Conservation (phyloP, 495 filamentous ascomycete genomes). For the Aspergillus bertholletiae region DNA sequence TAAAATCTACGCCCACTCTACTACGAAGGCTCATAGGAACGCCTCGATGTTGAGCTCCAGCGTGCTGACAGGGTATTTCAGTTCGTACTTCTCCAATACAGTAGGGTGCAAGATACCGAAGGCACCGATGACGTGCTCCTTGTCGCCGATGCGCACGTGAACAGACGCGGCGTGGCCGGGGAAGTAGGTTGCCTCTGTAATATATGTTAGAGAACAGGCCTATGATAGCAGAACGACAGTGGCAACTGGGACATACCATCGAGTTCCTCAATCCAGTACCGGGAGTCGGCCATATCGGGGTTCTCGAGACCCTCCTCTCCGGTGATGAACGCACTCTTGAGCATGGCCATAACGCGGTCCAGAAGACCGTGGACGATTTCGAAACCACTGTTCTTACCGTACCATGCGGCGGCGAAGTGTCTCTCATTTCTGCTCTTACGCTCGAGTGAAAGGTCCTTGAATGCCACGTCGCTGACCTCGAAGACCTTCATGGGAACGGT, state of each 20-base stretch:
- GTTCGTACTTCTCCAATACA: slow-evolving; percentile 89
- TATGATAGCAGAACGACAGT: neutral
- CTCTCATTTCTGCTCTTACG: slow-evolving; percentile 86
- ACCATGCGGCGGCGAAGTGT: slow-evolving; percentile 92
- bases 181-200: slow-evolving; percentile 81
- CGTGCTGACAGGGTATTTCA: slow-evolving; percentile 92
- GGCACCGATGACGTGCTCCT: slow-evolving; percentile 69
- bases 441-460: slow-evolving; percentile 77
- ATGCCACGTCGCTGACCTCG: slow-evolving; percentile 85
- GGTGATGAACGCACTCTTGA: slow-evolving; percentile 75
- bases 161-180: slow-evolving; percentile 82
- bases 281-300: slow-evolving; percentile 49
- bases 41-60: slow-evolving; percentile 93
- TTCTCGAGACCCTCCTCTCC: slow-evolving; percentile 67
- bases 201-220: neutral
- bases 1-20: slow-evolving; percentile 9
- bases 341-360: slow-evolving; percentile 89
- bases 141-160: slow-evolving; percentile 65
- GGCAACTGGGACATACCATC: slow-evolving; percentile 52
- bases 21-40: slow-evolving; percentile 61
- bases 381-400: slow-evolving; percentile 93
- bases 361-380: slow-evolving; percentile 93
- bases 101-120: slow-evolving; percentile 93
- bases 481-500: slow-evolving; percentile 88
- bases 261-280: slow-evolving; percentile 91